A percentile compares a stretch with the other conserved stretches of the same genome.
phyloP scores from a whole-genome alignment of 2,329 filamentous ascomycete species.

The Fusarium sp. region DNA sequence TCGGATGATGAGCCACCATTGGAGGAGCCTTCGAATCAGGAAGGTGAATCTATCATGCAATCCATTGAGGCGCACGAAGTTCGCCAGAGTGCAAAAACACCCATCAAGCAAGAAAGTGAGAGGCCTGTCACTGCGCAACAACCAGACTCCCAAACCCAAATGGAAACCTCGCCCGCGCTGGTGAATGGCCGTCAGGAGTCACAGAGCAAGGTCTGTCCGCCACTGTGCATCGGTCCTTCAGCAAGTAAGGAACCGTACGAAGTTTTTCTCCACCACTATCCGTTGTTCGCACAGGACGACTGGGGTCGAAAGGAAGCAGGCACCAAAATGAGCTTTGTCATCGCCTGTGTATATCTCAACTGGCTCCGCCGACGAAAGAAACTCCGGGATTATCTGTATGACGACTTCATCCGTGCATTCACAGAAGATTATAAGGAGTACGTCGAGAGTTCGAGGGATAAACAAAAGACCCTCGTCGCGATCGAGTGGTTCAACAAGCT shows the following conservation, averaged over 20 bases:
- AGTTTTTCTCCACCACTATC: slow-evolving; percentile 58
- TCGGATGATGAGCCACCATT: slow-evolving; percentile 15
- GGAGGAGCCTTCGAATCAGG: background rate
- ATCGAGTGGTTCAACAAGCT: slow-evolving; percentile 57
- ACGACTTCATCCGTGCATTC: slow-evolving; percentile 65
- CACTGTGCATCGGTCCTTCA: slow-evolving; percentile 19
- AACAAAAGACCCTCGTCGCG: slow-evolving; percentile 50
- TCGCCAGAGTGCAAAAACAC: background rate
- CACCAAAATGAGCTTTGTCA: slow-evolving; percentile 56
- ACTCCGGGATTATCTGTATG: slow-evolving; percentile 60
- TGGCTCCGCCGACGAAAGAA: slow-evolving; percentile 50
- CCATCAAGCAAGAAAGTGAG: background rate
- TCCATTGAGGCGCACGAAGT: background rate
- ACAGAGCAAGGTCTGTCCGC: background rate
- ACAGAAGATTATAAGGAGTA: slow-evolving; percentile 58
- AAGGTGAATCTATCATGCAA: background rate
- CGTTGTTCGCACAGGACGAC: slow-evolving; percentile 56
- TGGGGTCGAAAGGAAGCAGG: slow-evolving; percentile 43
- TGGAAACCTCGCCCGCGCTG: background rate
- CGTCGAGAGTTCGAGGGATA: slow-evolving; percentile 44
- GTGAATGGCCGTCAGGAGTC: background rate
- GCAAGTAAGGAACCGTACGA: slow-evolving; percentile 48
- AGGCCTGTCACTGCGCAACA: slow-evolving; percentile 1
- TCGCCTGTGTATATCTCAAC: slow-evolving; percentile 58
- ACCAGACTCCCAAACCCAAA: background rate